Percentiles rank a stretch among this genome's conserved stretches.
phyloP scores from a whole-genome alignment of 2,329 filamentous ascomycete genomes.

The Nemania serpens region DNA sequence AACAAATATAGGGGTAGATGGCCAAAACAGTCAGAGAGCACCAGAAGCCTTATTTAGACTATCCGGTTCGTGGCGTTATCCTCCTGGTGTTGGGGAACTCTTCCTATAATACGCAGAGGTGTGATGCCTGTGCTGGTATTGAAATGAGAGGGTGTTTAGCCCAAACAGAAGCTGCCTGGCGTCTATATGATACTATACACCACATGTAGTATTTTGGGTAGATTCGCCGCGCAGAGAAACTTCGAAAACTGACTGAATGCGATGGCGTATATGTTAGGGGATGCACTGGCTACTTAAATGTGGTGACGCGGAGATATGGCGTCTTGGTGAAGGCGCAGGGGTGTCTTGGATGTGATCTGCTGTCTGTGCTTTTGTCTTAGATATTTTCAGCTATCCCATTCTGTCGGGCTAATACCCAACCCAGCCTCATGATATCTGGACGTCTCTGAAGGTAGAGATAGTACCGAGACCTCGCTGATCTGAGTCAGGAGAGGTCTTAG shows the following conservation, averaged over 20 bases:
- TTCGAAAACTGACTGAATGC: background rate
- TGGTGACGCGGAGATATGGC: background rate
- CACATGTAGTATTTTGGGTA: background rate
- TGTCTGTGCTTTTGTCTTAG: background rate
- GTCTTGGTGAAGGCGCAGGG: background rate
- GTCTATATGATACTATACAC: background rate
- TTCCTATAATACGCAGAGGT: background rate
- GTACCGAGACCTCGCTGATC: constrained; percentile 5
- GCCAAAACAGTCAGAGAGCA: background rate
- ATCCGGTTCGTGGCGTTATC: background rate
- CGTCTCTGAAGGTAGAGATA: background rate
- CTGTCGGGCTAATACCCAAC: background rate
- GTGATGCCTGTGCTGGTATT: too few relatives aligned
- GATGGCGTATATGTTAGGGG: background rate
- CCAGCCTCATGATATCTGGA: background rate
- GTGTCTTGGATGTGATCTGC: background rate
- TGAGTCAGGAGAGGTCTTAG: constrained; percentile 16
- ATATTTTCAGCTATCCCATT: constrained; percentile 1
- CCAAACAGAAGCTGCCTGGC: background rate
- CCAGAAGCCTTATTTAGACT: background rate
- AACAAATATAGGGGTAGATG: background rate
- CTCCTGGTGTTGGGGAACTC: background rate
- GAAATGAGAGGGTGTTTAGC: background rate
- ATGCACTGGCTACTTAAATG: background rate
- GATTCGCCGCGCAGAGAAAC: background rate